phyloP scores from a whole-genome alignment of 1,284 basidiomycete species.

The Pseudozyma tsukubaensis region DNA sequence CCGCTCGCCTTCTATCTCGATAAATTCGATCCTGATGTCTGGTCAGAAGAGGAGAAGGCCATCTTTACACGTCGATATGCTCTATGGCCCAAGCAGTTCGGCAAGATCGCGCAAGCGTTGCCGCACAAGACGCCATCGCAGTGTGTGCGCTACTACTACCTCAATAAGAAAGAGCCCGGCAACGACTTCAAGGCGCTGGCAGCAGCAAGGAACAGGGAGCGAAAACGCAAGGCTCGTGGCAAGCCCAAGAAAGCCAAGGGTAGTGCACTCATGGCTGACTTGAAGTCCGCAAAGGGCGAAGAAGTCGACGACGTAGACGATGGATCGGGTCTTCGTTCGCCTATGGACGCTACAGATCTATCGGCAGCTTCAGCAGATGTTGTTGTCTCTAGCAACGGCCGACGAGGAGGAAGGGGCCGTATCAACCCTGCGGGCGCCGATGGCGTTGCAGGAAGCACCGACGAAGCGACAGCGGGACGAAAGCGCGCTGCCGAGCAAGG shows the following conservation, averaged over 20 bases:
- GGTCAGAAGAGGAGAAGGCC: slow-evolving; percentile 87
- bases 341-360: slow-evolving; percentile 30
- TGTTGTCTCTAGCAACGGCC: slow-evolving; percentile 14
- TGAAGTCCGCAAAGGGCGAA: slow-evolving; percentile 65
- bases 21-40: slow-evolving; percentile 70
- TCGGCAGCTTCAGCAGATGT: slow-evolving; percentile 10
- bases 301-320: slow-evolving; percentile 65
- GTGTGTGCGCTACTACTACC: slow-evolving; percentile 93
- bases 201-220: slow-evolving; percentile 62
- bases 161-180: slow-evolving; percentile 81
- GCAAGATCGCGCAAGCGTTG: slow-evolving; percentile 81
- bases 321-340: slow-evolving; percentile 32
- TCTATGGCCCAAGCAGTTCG: slow-evolving; percentile 91
- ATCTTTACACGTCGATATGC: slow-evolving; percentile 85
- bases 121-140: slow-evolving; percentile 87
- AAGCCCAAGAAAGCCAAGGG: slow-evolving; percentile 68
- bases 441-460: slow-evolving; percentile 1
- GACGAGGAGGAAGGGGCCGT: slow-evolving; percentile 25
- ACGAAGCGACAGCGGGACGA: slow-evolving; percentile 14
- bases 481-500: slow-evolving; percentile 38
- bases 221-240: slow-evolving; percentile 62
- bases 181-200: slow-evolving; percentile 65
- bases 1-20: slow-evolving; percentile 75
- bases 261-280: slow-evolving; percentile 67
- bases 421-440: slow-evolving; percentile 13